These are phyloP conservation scores for Hondaea fermentalgiana DNA, from an alignment of 108 stramenopile species.

Conservation along the genomic window DNA sequence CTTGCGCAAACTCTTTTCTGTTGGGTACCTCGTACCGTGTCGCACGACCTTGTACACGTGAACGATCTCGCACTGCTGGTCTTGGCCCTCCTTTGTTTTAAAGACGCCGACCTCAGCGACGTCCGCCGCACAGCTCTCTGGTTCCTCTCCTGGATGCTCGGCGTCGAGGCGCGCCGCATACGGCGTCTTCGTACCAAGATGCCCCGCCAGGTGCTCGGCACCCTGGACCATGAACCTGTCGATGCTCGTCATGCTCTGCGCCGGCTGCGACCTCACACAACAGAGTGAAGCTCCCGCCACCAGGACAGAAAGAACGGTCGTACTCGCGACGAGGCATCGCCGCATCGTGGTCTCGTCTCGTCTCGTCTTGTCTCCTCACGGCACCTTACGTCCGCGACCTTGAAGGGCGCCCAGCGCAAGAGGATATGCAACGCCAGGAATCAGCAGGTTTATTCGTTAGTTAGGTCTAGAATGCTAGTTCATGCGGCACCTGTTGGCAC, in stretches of 20 bases:
- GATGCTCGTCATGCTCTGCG: no score
- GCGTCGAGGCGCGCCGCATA: background rate
- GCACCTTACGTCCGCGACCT: no score
- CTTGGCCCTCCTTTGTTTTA: background rate
- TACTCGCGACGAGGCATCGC: no score
- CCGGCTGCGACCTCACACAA: no score
- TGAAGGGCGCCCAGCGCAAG: no score
- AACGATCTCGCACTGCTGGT: background rate
- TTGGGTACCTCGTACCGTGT: background rate
- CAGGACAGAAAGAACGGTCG: no score
- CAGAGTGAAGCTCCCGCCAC: no score
- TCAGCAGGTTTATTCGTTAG: no score
- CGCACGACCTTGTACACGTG: conserved; percentile 13
- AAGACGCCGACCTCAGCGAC: background rate
- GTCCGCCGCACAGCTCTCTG: background rate
- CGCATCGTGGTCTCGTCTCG: no score
- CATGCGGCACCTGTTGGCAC: background rate
- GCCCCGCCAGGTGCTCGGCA: background rate
- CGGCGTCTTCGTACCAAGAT: background rate
- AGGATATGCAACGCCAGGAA: no score
- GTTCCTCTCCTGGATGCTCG: background rate
- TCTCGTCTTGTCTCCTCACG: no score
- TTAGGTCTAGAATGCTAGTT: background rate
- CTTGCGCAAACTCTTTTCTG: background rate
- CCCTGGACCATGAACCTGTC: no score